Conservation (phyloP, 768 basidiomycete species). For the Boletus edulis region DNA sequence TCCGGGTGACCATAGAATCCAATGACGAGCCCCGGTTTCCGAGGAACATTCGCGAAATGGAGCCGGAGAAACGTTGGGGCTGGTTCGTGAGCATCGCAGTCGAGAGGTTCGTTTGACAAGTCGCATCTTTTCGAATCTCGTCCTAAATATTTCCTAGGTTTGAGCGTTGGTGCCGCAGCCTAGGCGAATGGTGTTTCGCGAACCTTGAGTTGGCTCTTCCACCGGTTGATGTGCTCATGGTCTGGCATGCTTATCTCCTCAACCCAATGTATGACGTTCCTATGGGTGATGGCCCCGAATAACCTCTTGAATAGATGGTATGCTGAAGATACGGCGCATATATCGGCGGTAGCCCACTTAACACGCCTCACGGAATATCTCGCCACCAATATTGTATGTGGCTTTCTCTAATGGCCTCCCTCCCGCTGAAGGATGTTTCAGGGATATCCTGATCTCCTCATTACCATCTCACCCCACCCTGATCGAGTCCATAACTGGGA, state of each 20-base stretch:
- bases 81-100: slow-evolving; percentile 40
- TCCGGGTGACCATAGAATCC: slow-evolving; percentile 23
- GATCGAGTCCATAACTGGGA: slow-evolving; percentile 11
- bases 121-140: background rate
- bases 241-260: slow-evolving; percentile 40
- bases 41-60: slow-evolving; percentile 7
- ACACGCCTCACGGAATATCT: slow-evolving; percentile 5
- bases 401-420: background rate
- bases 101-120: slow-evolving; percentile 26
- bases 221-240: slow-evolving; percentile 40
- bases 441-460: slow-evolving; percentile 8
- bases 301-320: slow-evolving; percentile 19
- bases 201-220: slow-evolving; percentile 21
- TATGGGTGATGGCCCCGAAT: background rate
- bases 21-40: slow-evolving; percentile 12
- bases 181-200: background rate
- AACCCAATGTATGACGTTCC: slow-evolving; percentile 31
- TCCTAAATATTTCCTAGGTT: slow-evolving; percentile 24
- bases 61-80: slow-evolving; percentile 32
- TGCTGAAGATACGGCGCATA: slow-evolving; percentile 17
- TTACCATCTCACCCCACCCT: slow-evolving; percentile 2
- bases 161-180: slow-evolving; percentile 30
- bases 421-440: background rate
- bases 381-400: slow-evolving; percentile 10
- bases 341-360: background rate